Conservation (phyloP, 345 rosid species). For the Eucalyptus brandiana region DNA sequence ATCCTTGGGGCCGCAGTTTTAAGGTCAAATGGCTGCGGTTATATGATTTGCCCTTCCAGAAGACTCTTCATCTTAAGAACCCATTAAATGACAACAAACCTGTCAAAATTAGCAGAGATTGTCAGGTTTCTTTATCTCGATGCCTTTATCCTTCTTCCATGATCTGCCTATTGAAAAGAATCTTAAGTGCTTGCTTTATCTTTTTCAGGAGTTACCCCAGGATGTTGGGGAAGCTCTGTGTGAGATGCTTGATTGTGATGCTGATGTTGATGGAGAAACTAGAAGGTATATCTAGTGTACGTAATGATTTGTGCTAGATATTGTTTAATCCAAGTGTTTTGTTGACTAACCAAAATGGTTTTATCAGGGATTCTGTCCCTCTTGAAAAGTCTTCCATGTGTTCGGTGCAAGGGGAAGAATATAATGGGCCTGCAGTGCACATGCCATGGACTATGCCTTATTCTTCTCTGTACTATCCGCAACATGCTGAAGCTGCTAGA, state of each 20-base stretch:
- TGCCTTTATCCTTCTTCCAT: not conserved
- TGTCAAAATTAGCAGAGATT: constrained; percentile 97
- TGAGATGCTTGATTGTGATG: constrained; percentile 65
- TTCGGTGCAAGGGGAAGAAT: constrained; percentile 45
- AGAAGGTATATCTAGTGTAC: constrained; percentile 24
- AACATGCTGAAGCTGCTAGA: constrained; percentile 43
- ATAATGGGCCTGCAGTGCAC: constrained; percentile 15
- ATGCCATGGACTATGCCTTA: constrained; percentile 35
- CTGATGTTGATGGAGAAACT: constrained; percentile 25
- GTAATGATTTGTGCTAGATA: not conserved
- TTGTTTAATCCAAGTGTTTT: not conserved
- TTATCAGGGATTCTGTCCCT: constrained; percentile 4
- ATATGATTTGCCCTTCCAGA: constrained; percentile 84
- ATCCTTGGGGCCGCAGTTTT: constrained; percentile 93
- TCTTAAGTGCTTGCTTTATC: not conserved
- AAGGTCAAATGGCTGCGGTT: constrained; percentile 81
- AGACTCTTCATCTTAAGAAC: constrained; percentile 92
- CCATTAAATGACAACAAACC: constrained; percentile 90
- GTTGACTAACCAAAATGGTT: not conserved
- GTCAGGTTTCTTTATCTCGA: constrained; percentile 47
- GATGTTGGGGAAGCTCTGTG: constrained; percentile 94
- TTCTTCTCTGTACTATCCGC: constrained; percentile 38
- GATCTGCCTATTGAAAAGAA: not conserved
- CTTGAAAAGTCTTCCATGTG: constrained; percentile 19
- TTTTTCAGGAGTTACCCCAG: constrained; percentile 63